These are phyloP conservation scores for Lepiota brunneoincarnata DNA, from an alignment of 768 basidiomycete species.

Conservation along the genomic window DNA sequence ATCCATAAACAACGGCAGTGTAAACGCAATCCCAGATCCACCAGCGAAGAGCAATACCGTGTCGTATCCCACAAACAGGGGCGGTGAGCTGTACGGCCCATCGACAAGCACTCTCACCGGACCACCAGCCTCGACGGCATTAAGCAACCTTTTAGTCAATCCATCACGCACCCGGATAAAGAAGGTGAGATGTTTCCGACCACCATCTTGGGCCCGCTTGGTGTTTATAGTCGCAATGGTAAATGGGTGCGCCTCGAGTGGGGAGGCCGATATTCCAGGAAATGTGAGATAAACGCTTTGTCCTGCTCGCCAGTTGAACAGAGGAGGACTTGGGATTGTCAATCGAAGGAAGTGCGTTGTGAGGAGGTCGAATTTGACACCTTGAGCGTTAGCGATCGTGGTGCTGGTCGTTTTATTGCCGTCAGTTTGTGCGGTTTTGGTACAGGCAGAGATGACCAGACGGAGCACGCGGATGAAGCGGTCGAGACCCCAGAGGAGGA, in stretches of 20 bases:
- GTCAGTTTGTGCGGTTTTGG: slow-evolving; percentile 28
- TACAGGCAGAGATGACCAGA: slow-evolving; percentile 40
- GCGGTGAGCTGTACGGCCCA: slow-evolving; percentile 43
- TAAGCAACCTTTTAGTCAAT: slow-evolving; percentile 50
- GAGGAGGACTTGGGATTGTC: slow-evolving; percentile 34
- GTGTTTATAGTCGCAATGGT: slow-evolving; percentile 49
- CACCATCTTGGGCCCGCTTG: slow-evolving; percentile 11
- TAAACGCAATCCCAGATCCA: slow-evolving; percentile 51
- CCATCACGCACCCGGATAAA: slow-evolving; percentile 58
- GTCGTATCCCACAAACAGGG: slow-evolving; percentile 32
- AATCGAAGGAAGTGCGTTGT: slow-evolving; percentile 46
- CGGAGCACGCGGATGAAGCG: slow-evolving; percentile 46
- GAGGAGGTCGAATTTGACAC: slow-evolving; percentile 38
- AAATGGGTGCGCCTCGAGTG: slow-evolving; percentile 60
- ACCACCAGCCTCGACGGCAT: slow-evolving; percentile 21
- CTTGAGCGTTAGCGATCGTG: neutral
- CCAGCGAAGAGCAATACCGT: slow-evolving; percentile 41
- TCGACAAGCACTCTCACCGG: slow-evolving; percentile 47
- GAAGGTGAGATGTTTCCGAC: slow-evolving; percentile 46
- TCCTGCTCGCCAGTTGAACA: slow-evolving; percentile 48
- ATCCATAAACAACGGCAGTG: slow-evolving; percentile 41
- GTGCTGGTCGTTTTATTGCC: neutral
- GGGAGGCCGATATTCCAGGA: slow-evolving; percentile 40
- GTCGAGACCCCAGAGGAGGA: slow-evolving; percentile 57
- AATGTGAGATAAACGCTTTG: slow-evolving; percentile 53